phyloP scores from a whole-genome alignment of 768 basidiomycete genomes.

The Suillus decipiens region DNA sequence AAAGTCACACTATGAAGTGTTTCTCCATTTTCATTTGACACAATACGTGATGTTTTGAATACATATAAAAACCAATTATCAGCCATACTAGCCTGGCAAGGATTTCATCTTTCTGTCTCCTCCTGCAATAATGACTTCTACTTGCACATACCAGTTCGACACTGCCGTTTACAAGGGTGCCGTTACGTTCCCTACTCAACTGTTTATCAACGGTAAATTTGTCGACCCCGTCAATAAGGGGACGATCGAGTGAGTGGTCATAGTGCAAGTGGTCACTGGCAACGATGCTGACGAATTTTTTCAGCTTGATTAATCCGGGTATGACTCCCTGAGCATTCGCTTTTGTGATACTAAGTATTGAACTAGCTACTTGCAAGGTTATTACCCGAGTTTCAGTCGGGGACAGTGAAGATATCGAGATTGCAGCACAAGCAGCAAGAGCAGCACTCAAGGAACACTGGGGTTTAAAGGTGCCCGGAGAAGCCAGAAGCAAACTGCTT shows the following conservation, averaged over 20 bases:
- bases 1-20: background rate
- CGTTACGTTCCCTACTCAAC: constrained; percentile 53
- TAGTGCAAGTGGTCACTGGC: background rate
- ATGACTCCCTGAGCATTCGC: constrained; percentile 17
- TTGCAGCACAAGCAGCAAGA: constrained; percentile 68
- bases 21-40: no score
- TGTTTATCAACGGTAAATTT: constrained; percentile 62
- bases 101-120: background rate
- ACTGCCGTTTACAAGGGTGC: constrained; percentile 55
- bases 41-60: background rate
- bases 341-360: constrained; percentile 15
- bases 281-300: background rate
- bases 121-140: constrained; percentile 32
- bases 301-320: constrained; percentile 62
- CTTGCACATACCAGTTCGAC: constrained; percentile 48
- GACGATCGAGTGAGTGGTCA: constrained; percentile 13
- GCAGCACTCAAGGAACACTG: constrained; percentile 62
- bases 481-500: constrained; percentile 55
- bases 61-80: background rate
- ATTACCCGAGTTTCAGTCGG: constrained; percentile 61
- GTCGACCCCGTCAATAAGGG: constrained; percentile 12
- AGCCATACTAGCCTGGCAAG: background rate
- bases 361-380: constrained; percentile 62
- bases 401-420: constrained; percentile 70
- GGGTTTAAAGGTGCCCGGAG: constrained; percentile 63